phyloP scores from a whole-genome alignment of 768 basidiomycete species.

The Rhodotorula sphaerocarpa region DNA sequence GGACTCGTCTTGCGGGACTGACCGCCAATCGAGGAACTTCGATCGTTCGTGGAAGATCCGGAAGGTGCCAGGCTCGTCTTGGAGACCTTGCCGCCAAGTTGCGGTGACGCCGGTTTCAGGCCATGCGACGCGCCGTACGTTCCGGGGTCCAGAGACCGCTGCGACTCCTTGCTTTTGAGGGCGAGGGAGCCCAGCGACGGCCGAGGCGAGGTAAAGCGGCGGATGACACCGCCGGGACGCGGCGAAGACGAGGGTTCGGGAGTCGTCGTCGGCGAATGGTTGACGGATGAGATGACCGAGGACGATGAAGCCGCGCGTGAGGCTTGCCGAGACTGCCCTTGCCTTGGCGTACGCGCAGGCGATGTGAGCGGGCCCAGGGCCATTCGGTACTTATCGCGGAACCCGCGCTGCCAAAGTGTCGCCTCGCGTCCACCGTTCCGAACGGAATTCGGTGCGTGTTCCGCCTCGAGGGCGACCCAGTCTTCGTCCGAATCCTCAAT shows the following conservation, averaged over 20 bases:
- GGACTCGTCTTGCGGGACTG: slow-evolving; percentile 9
- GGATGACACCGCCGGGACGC: slow-evolving; percentile 8
- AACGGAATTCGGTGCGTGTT: slow-evolving; percentile 51
- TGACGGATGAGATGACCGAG: slow-evolving; percentile 3
- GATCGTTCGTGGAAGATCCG: neutral
- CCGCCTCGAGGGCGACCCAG: slow-evolving; percentile 74
- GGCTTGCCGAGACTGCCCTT: neutral
- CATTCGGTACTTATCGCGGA: slow-evolving; percentile 76
- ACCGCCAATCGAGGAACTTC: slow-evolving; percentile 1
- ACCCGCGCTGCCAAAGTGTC: slow-evolving; percentile 80
- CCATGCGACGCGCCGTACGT: neutral
- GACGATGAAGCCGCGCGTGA: slow-evolving; percentile 9
- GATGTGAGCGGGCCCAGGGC: slow-evolving; percentile 12
- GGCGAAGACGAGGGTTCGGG: slow-evolving; percentile 6
- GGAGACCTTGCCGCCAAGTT: neutral
- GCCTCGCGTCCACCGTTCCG: slow-evolving; percentile 58
- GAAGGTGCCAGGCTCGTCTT: slow-evolving; percentile 1
- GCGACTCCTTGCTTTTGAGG: too few relatives aligned
- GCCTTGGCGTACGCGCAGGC: slow-evolving; percentile 1
- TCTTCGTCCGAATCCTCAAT: slow-evolving; percentile 55
- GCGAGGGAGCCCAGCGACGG: too few relatives aligned
- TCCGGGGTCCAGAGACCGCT: neutral
- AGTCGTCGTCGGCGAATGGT: slow-evolving; percentile 1
- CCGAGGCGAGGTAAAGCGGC: slow-evolving; percentile 22
- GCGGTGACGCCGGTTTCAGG: slow-evolving; percentile 4